phyloP scores from a whole-genome alignment of 192 early-diverging fungal species.

The Coemansia sp. region DNA sequence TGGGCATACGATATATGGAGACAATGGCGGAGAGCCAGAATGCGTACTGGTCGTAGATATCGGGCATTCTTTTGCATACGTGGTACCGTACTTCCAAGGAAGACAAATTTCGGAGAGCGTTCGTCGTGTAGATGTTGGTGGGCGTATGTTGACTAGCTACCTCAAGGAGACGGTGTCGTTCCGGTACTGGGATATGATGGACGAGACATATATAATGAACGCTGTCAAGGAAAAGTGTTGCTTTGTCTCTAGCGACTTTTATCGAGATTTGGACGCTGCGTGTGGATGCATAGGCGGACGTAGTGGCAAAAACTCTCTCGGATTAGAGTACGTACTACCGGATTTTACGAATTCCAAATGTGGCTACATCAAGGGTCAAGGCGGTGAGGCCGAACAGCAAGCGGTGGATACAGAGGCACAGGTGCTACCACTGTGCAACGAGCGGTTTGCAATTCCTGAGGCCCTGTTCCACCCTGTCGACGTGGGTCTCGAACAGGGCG shows the following conservation, averaged over 20 bases:
- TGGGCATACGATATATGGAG: constrained; percentile 14
- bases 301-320: neutral
- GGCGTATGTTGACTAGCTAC: constrained; percentile 83
- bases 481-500: constrained; percentile 85
- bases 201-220: constrained; percentile 83
- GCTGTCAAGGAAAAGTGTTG: constrained; percentile 83
- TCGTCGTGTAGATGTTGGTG: constrained; percentile 77
- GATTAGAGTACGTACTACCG: constrained; percentile 49
- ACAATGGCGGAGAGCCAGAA: constrained; percentile 30
- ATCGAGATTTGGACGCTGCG: constrained; percentile 59
- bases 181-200: constrained; percentile 93
- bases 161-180: constrained; percentile 92
- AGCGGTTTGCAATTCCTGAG: constrained; percentile 95
- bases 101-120: constrained; percentile 59
- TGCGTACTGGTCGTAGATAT: constrained; percentile 74
- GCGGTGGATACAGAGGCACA: constrained; percentile 62
- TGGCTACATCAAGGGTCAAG: constrained; percentile 30
- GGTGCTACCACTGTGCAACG: constrained; percentile 93
- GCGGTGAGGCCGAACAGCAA: neutral
- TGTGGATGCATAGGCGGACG: constrained; percentile 50
- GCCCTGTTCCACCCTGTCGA: constrained; percentile 94
- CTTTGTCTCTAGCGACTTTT: constrained; percentile 70
- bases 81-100: constrained; percentile 65
- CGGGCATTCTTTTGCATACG: constrained; percentile 80
- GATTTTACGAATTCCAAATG: constrained; percentile 36